Conservation (phyloP, 106 monocot genomes). For the Dendrobium officinale region DNA sequence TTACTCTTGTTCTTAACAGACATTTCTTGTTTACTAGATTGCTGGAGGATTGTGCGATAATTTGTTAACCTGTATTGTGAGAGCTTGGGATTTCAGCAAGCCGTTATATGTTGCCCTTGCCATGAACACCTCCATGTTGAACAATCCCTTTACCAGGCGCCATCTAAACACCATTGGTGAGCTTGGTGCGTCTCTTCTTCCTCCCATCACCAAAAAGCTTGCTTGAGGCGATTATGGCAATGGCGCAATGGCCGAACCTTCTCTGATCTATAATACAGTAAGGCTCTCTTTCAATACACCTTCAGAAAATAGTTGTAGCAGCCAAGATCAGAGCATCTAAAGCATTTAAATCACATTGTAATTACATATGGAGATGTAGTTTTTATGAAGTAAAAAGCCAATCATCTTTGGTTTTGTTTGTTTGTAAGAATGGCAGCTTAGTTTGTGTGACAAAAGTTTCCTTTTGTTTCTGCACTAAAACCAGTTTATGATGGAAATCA, state of each 20-base stretch:
- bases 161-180: constrained; percentile 44
- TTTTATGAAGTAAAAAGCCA: no score
- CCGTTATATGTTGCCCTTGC: constrained; percentile 89
- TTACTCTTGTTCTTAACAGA: no score
- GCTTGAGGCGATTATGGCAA: constrained; percentile 86
- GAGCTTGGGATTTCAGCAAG: constrained; percentile 92
- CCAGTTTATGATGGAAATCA: no score
- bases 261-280: constrained; percentile 44
- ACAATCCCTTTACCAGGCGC: constrained; percentile 66
- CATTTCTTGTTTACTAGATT: no score
- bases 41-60: constrained; percentile 81
- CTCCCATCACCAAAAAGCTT: constrained; percentile 64
- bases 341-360: not conserved
- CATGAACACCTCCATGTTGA: constrained; percentile 98
- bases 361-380: no score
- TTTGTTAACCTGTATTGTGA: constrained; percentile 75
- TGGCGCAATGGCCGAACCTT: constrained; percentile 93
- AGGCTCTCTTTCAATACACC: constrained; percentile 23
- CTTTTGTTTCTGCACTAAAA: no score
- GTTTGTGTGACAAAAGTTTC: no score
- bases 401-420: no score
- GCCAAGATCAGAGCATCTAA: not conserved
- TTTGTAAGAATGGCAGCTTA: no score
- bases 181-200: constrained; percentile 53
- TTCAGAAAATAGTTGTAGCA: not conserved